Base-by-base conservation (phyloP, 768 basidiomycete genomes). In the Agrocybe praecox region DNA sequence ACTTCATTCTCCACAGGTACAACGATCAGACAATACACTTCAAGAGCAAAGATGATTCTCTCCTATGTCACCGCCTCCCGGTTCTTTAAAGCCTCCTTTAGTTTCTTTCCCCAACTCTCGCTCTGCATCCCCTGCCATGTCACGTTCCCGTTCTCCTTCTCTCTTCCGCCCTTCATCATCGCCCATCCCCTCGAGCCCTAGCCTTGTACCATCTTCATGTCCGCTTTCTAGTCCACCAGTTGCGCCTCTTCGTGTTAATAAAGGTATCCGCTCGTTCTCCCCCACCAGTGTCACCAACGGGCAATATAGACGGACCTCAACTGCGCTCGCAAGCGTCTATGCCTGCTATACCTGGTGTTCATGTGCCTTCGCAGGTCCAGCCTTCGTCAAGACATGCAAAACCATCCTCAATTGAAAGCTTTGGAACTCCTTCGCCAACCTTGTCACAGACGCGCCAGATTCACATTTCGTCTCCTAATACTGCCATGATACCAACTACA, bases 51-150 rank as follows among this genome's bases (percentile, higher is more conserved):
- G 32, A 22, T 18, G 36, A 17, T 32, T 43, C 21, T 46, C 22
- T 4, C 52, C 66, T 18, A 43, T 60, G 15, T 53, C 61, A 18
- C 52, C 60, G 6, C 58, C 60, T 4, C 52, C 60, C 9, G 46
- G 42, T 3, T 15, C 24, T 0, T 47, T 61, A 26, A 56, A 55
- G 23, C 62, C 53, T 42, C 65, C 68, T 12, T 29, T 65, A 9
- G 61, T 68, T 6, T 66, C 68, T 1, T 58, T 62, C 14, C 63
- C 66, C 8, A 50, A 60, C 19, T 65, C 60, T 8, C 66, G 62
- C 18, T 57, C 60, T 17, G 26, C 48, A 18, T 63, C 64, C 17
- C 62, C 59, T 14, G 19, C 32, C 1, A 40, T 62, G 36, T 49
- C 60, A 52, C 29, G 58, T 21, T 58, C 62, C 24, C 55, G 46